Evolutionary conservation across 2,329 filamentous ascomycete genomes (phyloP), one percentile per base, ranked within the genome.

Genomic region (Stachybotrys chartarum): DNA sequence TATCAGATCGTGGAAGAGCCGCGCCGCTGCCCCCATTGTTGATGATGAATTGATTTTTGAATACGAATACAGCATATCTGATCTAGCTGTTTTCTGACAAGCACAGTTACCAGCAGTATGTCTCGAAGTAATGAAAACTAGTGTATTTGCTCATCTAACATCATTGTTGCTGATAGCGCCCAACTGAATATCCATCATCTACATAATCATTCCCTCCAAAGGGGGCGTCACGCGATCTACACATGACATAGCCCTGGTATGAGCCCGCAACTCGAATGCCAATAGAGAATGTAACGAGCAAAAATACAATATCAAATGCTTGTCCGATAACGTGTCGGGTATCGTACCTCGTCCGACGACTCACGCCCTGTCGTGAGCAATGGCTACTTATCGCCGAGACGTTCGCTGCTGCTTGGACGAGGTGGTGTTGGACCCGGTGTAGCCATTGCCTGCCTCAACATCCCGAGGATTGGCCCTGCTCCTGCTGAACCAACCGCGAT

Each of bases 401-500:
- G 10, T 42, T 14, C 14, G 35, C 35, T 42, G 8, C 10, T 42
- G 8, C 35, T 14, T 42, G 35, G 35, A 42, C 14, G 35, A 42
- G 3, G 10, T 42, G 35, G 8, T 42, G 35, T 14, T 42, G 35
- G 35, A 42, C 35, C 35, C 10, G 14, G 35, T 42, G 8, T 42
- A 10, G 35, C 35, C 45, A 24, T 47, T 10, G 32, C 66, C 70
- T 59, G 58, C 65, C 57, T 72, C 70, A 16, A 67, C 54, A 51
- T 72, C 70, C 1, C 60, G 63, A 3, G 60, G 64, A 14, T 64
- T 67, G 42, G 60, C 51, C 56, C 58, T 65, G 56, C 61, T 64
- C 30, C 67, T 65, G 12, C 69, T 59, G 56, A 71, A 66, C 47
- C 64, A 61, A 12, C 66, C 60, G 16, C 66, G 58, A 46, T 60